Base-by-base conservation (phyloP, 208 protist genomes). In the Trypanosoma theileri region DNA sequence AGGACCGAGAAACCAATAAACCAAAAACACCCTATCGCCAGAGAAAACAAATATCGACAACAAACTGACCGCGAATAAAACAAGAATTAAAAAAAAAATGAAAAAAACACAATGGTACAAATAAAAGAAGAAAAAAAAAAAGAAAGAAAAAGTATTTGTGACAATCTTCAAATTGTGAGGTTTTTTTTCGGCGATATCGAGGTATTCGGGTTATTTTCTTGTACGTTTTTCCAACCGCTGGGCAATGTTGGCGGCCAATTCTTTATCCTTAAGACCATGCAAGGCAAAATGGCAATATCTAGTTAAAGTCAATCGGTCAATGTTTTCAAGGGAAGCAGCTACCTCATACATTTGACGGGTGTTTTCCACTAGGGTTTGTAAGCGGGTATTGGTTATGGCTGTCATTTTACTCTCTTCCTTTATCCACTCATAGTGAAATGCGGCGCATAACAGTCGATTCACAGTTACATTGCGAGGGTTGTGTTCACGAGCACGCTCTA, bases 281-380 rank as follows among this genome's bases (percentile, higher is more conserved):
- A 88, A 71, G 17, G 85, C 84, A 66, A 93, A 93, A 56, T 80
- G 74, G 31, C 80, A 86, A 60, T 93, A 93, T 50, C 70, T 71
- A 63, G 84, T 75, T 22, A 93, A 61, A 17, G 77, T 82, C 1
- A 64, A 28, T 19, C 59, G 45, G 59, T 91, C 76, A 13, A 51
- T 42, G 11, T 78, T 70, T 40, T 89, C 82, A 46, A 85, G 66
- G 17, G 69, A 17, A 16, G 83, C 16, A 14, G 79, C 59, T 13
- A 64, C 59, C 54, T 91, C 85, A 46, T 89, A 89, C 52, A 71
- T 66, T 22, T 84, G 58, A 50, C 73, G 60, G 10, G 83, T 79
- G 2, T 69, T 66, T 46, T 78, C 76, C 50, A 82, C 59, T 50
- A 90, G 58, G 2, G 67, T 56, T 16, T 80, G 77, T 55, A 91